These are phyloP conservation scores for Mayamaea pseudoterrestris DNA, from an alignment of 108 stramenopile species.

Conservation along the genomic window DNA sequence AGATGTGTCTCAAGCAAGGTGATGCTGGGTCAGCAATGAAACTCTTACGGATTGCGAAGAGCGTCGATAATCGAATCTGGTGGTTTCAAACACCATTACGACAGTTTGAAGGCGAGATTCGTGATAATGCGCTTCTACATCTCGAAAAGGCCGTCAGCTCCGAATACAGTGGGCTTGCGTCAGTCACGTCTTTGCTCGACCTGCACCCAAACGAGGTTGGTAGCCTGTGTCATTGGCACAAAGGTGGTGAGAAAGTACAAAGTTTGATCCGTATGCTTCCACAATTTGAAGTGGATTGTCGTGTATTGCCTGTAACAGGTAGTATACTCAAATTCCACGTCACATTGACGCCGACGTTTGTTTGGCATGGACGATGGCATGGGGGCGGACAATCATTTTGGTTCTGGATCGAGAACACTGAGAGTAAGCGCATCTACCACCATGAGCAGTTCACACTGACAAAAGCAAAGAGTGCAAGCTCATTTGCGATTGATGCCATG, in stretches of 20 bases:
- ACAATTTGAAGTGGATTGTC: constrained; percentile 55
- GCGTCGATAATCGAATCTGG: constrained; percentile 90
- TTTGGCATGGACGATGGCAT: constrained; percentile 77
- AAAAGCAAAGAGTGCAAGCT: too few relatives aligned
- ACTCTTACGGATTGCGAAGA: constrained; percentile 83
- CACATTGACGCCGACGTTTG: constrained; percentile 61
- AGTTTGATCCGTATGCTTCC: constrained; percentile 72
- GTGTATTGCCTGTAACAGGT: constrained; percentile 88
- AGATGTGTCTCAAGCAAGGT: constrained; percentile 78
- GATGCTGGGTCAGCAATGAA: constrained; percentile 65
- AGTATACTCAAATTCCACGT: constrained; percentile 71
- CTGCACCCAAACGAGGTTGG: constrained; percentile 90
- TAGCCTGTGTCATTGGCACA: constrained; percentile 43
- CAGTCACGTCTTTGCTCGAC: constrained; percentile 65
- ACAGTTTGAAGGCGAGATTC: constrained; percentile 75
- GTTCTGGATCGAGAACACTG: constrained; percentile 94
- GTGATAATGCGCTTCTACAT: constrained; percentile 45
- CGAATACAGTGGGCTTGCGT: constrained; percentile 41
- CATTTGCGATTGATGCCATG: too few relatives aligned
- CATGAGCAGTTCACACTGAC: constrained; percentile 70
- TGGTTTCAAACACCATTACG: constrained; percentile 92
- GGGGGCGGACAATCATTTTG: constrained; percentile 83
- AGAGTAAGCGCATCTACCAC: constrained; percentile 76
- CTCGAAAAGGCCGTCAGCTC: constrained; percentile 51
- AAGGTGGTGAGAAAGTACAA: constrained; percentile 44